These are phyloP conservation scores for Orobanche coerulescens DNA, from an alignment of 257 asterid genomes.

Conservation along the genomic window DNA sequence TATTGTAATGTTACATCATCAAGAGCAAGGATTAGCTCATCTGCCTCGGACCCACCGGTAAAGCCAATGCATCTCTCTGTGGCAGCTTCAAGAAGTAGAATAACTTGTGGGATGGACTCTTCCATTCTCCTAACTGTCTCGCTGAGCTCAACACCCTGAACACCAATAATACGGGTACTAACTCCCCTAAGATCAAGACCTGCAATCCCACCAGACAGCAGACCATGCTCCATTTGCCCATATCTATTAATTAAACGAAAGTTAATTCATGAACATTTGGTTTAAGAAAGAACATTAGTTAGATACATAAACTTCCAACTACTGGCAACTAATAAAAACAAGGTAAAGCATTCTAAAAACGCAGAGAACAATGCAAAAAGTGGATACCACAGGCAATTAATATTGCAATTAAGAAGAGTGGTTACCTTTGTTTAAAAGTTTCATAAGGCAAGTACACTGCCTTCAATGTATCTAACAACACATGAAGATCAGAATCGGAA, in stretches of 20 bases:
- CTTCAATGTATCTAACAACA: conserved; percentile 69
- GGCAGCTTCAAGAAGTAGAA: conserved; percentile 87
- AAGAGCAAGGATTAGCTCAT: conserved; percentile 76
- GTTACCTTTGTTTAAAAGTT: conserved; percentile 76
- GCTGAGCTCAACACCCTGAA: conserved; percentile 97
- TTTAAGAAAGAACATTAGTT: conserved; percentile 7
- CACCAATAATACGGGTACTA: conserved; percentile 75
- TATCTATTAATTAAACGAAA: conserved; percentile 41
- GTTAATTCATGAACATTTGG: neutral
- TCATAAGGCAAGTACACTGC: conserved; percentile 83
- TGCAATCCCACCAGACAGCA: conserved; percentile 73
- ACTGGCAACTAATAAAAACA: conserved; percentile 11
- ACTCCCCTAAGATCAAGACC: conserved; percentile 94
- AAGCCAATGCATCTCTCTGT: conserved; percentile 90
- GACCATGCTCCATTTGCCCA: conserved; percentile 90
- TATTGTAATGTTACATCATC: conserved; percentile 83
- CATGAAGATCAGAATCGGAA: conserved; percentile 64
- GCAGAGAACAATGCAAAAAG: neutral
- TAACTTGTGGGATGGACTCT: conserved; percentile 88
- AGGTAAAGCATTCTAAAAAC: neutral
- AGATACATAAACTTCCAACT: conserved; percentile 9
- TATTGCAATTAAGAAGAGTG: neutral
- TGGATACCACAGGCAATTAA: conserved; percentile 3
- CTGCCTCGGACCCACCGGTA: conserved; percentile 95
- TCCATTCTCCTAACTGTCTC: conserved; percentile 97